Conservation (phyloP, 139 green algal species). For the Nannochloris sp. region DNA sequence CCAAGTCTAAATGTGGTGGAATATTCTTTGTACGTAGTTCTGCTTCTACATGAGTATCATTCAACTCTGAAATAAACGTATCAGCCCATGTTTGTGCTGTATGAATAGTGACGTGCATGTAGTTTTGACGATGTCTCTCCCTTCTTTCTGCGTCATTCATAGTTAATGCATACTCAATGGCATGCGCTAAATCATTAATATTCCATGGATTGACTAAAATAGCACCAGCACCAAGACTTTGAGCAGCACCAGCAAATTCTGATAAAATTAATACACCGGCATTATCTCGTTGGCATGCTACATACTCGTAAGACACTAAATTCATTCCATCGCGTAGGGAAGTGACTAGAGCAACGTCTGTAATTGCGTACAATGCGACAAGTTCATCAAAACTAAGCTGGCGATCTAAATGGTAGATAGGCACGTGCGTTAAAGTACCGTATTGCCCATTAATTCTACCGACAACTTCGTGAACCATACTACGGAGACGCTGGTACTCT, state of each 20-base stretch:
- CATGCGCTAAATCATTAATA: conserved; percentile 81
- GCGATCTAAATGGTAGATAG: conserved; percentile 96
- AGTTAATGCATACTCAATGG: conserved; percentile 80
- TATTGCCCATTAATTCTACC: conserved; percentile 97
- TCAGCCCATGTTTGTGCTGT: conserved; percentile 92
- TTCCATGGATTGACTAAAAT: conserved; percentile 99
- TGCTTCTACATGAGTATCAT: conserved; percentile 97
- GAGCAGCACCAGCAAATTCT: conserved; percentile 95
- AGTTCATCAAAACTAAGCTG: conserved; percentile 91
- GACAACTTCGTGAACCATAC: conserved; percentile 97
- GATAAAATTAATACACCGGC: conserved; percentile 92
- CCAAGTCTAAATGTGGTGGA: conserved; percentile 58
- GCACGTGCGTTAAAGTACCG: conserved; percentile 92
- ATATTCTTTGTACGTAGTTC: conserved; percentile 81
- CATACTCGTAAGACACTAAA: conserved; percentile 87
- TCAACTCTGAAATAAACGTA: conserved; percentile 96
- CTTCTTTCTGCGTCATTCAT: conserved; percentile 79
- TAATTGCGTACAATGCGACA: conserved; percentile 90
- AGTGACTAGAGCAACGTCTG: conserved; percentile 74
- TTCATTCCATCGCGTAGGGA: conserved; percentile 89
- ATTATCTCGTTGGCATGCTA: conserved; percentile 79
- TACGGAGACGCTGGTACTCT: conserved; percentile 89
- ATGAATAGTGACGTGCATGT: conserved; percentile 88
- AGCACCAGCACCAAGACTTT: conserved; percentile 77
- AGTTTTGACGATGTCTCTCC: conserved; percentile 92